Percentiles rank a stretch among this genome's conserved stretches.
Evolutionary conservation across 2,329 filamentous ascomycete genomes (phyloP).

Genomic region (Ophiostoma pallidulum): DNA sequence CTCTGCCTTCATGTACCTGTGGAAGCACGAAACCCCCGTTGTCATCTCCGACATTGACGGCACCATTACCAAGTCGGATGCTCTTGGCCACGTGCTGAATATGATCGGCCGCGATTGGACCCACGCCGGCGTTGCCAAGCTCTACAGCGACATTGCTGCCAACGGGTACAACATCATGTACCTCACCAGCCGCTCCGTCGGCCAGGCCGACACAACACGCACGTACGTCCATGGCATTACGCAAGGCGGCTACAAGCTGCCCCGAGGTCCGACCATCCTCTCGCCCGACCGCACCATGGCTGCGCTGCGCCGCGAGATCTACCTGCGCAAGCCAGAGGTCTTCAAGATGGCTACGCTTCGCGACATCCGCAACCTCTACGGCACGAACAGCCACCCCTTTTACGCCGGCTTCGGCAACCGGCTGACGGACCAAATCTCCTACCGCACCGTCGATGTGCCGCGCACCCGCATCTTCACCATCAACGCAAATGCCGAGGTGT

Average conservation of each 20-base stretch:
- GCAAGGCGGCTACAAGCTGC: slow-evolving; percentile 79
- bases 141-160: slow-evolving; percentile 88
- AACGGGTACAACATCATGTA: slow-evolving; percentile 99
- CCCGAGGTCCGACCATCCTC: slow-evolving; percentile 86
- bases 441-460: slow-evolving; percentile 91
- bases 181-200: slow-evolving; percentile 85
- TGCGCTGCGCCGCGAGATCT: slow-evolving; percentile 82
- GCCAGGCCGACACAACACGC: slow-evolving; percentile 82
- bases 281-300: slow-evolving; percentile 93
- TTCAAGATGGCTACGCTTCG: slow-evolving; percentile 99
- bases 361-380: slow-evolving; percentile 86
- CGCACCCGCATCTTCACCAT: slow-evolving; percentile 90
- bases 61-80: slow-evolving; percentile 96
- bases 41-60: slow-evolving; percentile 98
- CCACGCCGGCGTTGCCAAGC: slow-evolving; percentile 88
- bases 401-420: slow-evolving; percentile 97
- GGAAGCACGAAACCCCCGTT: slow-evolving; percentile 83
- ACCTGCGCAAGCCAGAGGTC: slow-evolving; percentile 90
- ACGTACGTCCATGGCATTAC: slow-evolving; percentile 82
- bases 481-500: slow-evolving; percentile 95
- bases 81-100: slow-evolving; percentile 85
- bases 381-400: slow-evolving; percentile 68
- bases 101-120: slow-evolving; percentile 98
- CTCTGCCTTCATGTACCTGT: slow-evolving; percentile 85
- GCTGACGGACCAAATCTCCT: slow-evolving; percentile 90